Evolutionary conservation across 176 grass and related monocot species (phyloP), one percentile per base, ranked within the genome.

Genomic region (Pontederia paniculata): DNA sequence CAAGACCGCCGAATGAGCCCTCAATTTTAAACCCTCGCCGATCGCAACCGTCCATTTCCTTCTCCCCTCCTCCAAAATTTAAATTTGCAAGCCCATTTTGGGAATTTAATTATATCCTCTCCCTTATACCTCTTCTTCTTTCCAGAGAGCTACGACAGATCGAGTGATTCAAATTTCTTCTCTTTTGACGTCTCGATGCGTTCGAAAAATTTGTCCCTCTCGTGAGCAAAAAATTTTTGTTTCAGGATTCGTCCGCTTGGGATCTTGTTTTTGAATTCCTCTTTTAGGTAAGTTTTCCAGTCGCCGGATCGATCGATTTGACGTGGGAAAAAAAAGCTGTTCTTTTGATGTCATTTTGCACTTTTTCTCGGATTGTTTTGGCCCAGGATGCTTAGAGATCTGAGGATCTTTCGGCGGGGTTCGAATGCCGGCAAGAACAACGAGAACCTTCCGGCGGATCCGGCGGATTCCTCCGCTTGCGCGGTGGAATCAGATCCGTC

Each of bases 361-460:
- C 16, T 21, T 44, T 52, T 52, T 43, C 12, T 45, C 12, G 19
- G 42, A 23, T 15, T 10, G 13, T 44, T 45, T 53, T 58, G 17
- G 16, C 57, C 17, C 18, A 81, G 73, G 54, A 89, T 89, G 86
- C 55, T 84, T 77, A 42, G 86, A 66, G 77, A 89, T 73, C 55
- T 73, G 70, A 66, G 44, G 52, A 52, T 66, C 9, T 60, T 60
- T 15, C 86, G 74, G 58, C 74, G 86, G 9, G 50, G 71, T 1
- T 56, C 65, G 0, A 58, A 70, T 6, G 54, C 69, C 52, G 73
- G 55, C 2, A 77, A 50, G 65, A 78, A 65, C 55, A 76, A 80
- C 53, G 85, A 88, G 85, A 88, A 88, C 74, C 48, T 45, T 9
- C 60, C 80, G 49, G 76, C 19, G 0, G 84, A 76, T 28, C 52